Base-by-base conservation (phyloP, 225 moss, liverwort and hornwort genomes). In the Physcomitrellopsis africana region DNA sequence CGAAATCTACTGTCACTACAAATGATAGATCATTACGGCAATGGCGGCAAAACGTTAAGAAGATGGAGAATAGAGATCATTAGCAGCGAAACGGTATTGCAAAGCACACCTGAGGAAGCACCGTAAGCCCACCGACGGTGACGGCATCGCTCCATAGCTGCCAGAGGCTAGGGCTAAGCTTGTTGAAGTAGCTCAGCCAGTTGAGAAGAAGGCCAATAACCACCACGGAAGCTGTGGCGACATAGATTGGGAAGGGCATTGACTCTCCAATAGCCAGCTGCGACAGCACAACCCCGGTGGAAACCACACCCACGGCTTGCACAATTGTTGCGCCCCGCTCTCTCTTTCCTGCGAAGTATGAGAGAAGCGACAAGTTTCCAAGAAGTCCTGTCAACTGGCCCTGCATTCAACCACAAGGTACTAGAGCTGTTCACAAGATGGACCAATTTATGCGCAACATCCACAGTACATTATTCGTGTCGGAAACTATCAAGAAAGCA, bases 321-420 rank as follows among this genome's bases (percentile, higher is more conserved):
- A 89, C 92, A 73, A 91, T 89, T 63, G 84, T 89, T 3, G 94
- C 91, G 1, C 91, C 90, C 65, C 91, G 84, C 63, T 91, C 94
- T 63, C 67, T 81, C 83, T 94, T 90, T 17, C 92, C 87, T 2
- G 89, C 88, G 9, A 94, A 92, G 79, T 89, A 89, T n/a, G 92
- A 91, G 6, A 92, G 59, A 15, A 91, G 46, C 16, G 90, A 91
- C 76, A 89, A 76, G 67, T 91, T 91, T 19, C 94, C 91, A 55
- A 93, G 59, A 29, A 92, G 79, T 24, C 89, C 82, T 18, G 90
- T 94, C 76, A 97, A 78, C 66, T 91, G 94, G 53, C 90, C 92
- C 96, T 96, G 92, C 67, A 81, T 61, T 72, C 17, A 0, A 63
- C 11, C 60, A 60, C n/a, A 17, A 13, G 19, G 15, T 8, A 55